phyloP scores from a whole-genome alignment of 768 basidiomycete genomes.

The Kwoniella europaea region DNA sequence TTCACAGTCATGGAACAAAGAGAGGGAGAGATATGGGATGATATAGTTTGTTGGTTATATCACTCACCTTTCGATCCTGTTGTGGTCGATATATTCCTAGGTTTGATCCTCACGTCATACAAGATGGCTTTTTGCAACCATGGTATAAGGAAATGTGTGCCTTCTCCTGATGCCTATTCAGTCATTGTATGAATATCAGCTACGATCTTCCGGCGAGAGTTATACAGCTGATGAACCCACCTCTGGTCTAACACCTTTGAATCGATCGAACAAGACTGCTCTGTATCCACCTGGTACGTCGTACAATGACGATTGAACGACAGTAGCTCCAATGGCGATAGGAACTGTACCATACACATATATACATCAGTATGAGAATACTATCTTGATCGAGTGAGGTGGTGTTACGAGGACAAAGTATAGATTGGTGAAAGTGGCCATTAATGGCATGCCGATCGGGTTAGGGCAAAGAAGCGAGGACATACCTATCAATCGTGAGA shows the following conservation, averaged over 20 bases:
- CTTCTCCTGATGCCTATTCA: constrained; percentile 79
- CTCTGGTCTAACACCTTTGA: constrained; percentile 83
- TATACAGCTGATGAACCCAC: constrained; percentile 60
- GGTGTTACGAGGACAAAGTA: not conserved
- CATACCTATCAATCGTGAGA: constrained; percentile 40
- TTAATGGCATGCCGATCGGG: not conserved
- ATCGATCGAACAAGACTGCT: constrained; percentile 98
- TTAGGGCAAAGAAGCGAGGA: not conserved
- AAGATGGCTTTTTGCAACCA: constrained; percentile 95
- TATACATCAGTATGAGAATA: not conserved
- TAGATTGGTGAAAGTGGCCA: constrained; percentile 4
- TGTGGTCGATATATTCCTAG: constrained; percentile 97
- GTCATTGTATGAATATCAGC: not conserved
- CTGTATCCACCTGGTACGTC: constrained; percentile 80
- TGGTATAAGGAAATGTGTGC: constrained; percentile 93
- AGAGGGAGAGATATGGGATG: not conserved
- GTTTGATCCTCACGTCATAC: constrained; percentile 97
- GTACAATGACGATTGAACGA: constrained; percentile 65
- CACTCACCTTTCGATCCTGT: constrained; percentile 82
- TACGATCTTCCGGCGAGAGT: not conserved
- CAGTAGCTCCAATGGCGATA: constrained; percentile 62
- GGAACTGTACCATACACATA: constrained; percentile 66
- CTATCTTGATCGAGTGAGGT: not conserved
- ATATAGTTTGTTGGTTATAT: too few relatives aligned
- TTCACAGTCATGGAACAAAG: not conserved